Evolutionary conservation across 768 basidiomycete genomes (phyloP), one percentile per base, ranked within the genome.

Genomic region (Leccinum subgranulosum): DNA sequence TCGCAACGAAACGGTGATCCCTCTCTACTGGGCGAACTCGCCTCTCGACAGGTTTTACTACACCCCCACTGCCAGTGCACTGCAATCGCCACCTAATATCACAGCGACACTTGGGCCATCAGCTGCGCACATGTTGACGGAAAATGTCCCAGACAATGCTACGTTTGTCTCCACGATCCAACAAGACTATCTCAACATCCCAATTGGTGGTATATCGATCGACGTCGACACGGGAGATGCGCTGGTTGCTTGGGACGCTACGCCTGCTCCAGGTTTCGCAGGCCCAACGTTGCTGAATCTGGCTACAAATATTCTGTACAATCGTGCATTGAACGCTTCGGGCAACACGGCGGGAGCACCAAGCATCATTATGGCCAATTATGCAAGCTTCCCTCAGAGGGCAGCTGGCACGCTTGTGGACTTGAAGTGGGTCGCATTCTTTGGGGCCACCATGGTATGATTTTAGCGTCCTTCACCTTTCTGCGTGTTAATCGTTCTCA

Each of bases 381-480:
- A 83, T 69, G 74, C 80, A 45, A 69, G 72, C 27, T 84, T 92
- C 67, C 86, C 88, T 10, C 75, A 75, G 7, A 69, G 82, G 17
- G 77, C 76, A 43, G 77, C 76, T 9, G 81, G 81, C 7, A 84
- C 85, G 3, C 74, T 88, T 17, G 69, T 80, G 10, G 84, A 84
- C 11, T 69, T 92, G 69, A 86, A 84, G 68, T 92, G 90, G 90
- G 70, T 85, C 17, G 82, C 80, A 6, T 92, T 91, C 74, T 91
- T 86, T 67, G 85, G 84, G 21, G 85, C 83, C 33, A 77, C 80
- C 1, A 87, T 90, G 86, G 88, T 88, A 57, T 41, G 80, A 5
- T 17, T 25, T 34, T 29, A 6, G 5, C 1, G 6, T 21, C n/a
- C 3, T 25, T 7, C 0, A 2, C 3, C 48, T 10, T 41, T 25